These are phyloP conservation scores for Candida patagonica DNA, from an alignment of 805 yeast genomes.

Conservation along the genomic window DNA sequence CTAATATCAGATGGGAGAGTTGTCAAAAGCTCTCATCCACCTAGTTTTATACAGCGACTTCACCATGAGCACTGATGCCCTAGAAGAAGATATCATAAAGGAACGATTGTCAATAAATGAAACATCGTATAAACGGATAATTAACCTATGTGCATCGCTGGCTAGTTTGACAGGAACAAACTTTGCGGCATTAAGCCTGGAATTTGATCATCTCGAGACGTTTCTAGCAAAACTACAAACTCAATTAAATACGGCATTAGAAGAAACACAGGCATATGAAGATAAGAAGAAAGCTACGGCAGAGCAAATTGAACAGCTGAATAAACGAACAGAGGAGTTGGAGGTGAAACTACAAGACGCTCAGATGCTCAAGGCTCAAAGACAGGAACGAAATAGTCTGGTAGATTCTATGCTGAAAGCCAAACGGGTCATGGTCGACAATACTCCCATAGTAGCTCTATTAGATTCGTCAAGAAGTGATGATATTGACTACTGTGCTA, in stretches of 20 bases:
- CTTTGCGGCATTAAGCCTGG: conserved; percentile 11
- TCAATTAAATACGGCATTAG: conserved; percentile 15
- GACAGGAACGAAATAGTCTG: conserved; percentile 19
- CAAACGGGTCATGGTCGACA: conserved; percentile 12
- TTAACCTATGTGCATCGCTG: conserved; percentile 3
- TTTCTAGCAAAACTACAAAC: conserved; percentile 15
- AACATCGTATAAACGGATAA: conserved; percentile 12
- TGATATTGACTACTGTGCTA: conserved; percentile 10
- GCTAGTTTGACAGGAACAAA: not conserved
- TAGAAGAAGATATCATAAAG: conserved; percentile 17
- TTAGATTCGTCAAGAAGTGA: conserved; percentile 19
- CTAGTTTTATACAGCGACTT: not conserved
- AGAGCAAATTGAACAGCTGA: conserved; percentile 9
- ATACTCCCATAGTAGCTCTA: conserved; percentile 15
- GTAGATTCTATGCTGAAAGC: conserved; percentile 16
- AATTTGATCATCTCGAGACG: conserved; percentile 13
- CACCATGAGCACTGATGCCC: conserved; percentile 6
- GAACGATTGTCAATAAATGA: conserved; percentile 17
- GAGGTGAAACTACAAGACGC: conserved; percentile 13
- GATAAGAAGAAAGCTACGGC: conserved; percentile 12
- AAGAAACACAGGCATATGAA: conserved; percentile 17
- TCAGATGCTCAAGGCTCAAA: conserved; percentile 14
- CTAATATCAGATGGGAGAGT: conserved; percentile 1
- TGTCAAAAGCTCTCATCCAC: not conserved
- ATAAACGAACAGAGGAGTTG: conserved; percentile 14